A percentile compares a stretch with the other conserved stretches of the same genome.
Evolutionary conservation across 2,329 filamentous ascomycete species (phyloP).

Genomic region (Exophiala calicioides): DNA sequence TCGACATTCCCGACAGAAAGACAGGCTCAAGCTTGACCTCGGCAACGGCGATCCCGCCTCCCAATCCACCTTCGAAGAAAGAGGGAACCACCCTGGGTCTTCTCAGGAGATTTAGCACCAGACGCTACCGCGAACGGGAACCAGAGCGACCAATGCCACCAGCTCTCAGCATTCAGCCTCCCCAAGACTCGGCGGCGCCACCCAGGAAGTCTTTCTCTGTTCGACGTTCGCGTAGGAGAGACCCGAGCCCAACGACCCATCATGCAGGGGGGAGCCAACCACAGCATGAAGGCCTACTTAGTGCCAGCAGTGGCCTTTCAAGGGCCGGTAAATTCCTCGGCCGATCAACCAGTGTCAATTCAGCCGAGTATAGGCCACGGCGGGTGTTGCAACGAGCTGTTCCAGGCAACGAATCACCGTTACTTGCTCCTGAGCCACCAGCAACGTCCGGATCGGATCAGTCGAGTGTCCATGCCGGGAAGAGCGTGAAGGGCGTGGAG

Average conservation of each 20-base stretch:
- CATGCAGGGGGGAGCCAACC: constrained; percentile 62
- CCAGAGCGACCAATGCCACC: constrained; percentile 66
- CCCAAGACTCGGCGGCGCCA: constrained; percentile 62
- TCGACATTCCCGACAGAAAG: constrained; percentile 52
- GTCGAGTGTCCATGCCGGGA: constrained; percentile 56
- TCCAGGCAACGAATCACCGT: constrained; percentile 54
- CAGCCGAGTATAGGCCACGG: constrained; percentile 71
- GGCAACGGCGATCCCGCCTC: constrained; percentile 36
- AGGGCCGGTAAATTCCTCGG: constrained; percentile 71
- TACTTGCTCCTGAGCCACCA: constrained; percentile 63
- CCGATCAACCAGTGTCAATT: constrained; percentile 88
- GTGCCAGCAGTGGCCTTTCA: constrained; percentile 55
- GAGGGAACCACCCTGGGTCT: constrained; percentile 85
- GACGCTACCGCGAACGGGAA: constrained; percentile 65
- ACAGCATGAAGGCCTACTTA: constrained; percentile 76
- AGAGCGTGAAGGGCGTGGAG: constrained; percentile 37
- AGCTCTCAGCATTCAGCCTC: constrained; percentile 77
- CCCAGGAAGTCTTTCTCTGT: constrained; percentile 90
- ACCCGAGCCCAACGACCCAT: constrained; percentile 56
- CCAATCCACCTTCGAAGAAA: constrained; percentile 69
- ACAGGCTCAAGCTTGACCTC: constrained; percentile 40
- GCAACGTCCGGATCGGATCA: constrained; percentile 78
- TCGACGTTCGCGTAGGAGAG: constrained; percentile 59
- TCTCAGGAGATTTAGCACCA: constrained; percentile 85
- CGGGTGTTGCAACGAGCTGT: constrained; percentile 59